phyloP scores from a whole-genome alignment of 345 rosid genomes.

The Chamaenerion angustifolium region DNA sequence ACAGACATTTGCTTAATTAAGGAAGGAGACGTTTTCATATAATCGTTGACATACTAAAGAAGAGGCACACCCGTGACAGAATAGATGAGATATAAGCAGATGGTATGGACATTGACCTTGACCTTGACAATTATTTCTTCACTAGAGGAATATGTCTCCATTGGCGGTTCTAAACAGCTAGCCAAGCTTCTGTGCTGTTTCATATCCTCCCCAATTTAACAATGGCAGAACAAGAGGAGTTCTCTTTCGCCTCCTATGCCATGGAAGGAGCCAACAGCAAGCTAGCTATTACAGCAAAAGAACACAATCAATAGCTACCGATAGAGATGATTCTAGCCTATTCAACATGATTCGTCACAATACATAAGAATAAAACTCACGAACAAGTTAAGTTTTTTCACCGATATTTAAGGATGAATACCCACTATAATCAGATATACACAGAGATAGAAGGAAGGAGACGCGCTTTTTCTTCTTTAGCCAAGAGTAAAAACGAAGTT shows the following conservation, averaged over 20 bases:
- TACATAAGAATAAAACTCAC: constrained; percentile 9
- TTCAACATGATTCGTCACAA: constrained; percentile 14
- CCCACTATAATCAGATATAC: constrained; percentile 1
- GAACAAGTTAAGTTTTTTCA: constrained; percentile 3
- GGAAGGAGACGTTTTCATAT: no score
- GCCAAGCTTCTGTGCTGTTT: constrained; percentile 30
- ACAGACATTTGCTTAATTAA: constrained; percentile 8
- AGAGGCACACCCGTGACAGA: not conserved
- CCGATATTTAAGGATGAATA: not conserved
- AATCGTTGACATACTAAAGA: not conserved
- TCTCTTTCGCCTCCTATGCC: constrained; percentile 32
- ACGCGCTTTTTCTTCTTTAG: not conserved
- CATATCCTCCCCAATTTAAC: constrained; percentile 52
- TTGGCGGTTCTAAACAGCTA: constrained; percentile 34
- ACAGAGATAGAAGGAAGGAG: not conserved
- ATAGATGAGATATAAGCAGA: not conserved
- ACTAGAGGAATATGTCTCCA: constrained; percentile 73
- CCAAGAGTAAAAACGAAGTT: not conserved
- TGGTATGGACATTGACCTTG: constrained; percentile 6
- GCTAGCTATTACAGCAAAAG: constrained; percentile 33
- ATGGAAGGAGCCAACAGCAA: not conserved
- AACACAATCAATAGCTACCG: constrained; percentile 34
- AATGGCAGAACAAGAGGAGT: constrained; percentile 20
- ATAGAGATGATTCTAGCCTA: constrained; percentile 38
- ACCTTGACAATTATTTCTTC: constrained; percentile 80